Evolutionary conservation across 2,329 filamentous ascomycete species (phyloP).

Genomic region (Calonectria leucothoes): DNA sequence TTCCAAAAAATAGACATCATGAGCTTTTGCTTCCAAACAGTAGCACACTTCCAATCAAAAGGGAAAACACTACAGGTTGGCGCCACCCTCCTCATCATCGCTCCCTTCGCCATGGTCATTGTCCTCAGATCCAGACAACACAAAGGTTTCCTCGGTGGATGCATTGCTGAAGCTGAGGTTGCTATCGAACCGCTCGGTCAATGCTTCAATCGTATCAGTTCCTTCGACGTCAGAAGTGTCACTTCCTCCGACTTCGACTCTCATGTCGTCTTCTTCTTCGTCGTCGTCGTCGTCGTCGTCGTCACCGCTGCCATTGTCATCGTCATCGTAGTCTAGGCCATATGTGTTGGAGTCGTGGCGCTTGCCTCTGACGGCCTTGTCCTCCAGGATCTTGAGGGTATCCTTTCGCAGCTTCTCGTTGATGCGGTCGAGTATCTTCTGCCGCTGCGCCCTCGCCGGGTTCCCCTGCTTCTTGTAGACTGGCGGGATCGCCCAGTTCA

Average conservation of each 20-base stretch:
- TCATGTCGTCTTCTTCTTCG: constrained; percentile 16
- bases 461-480: constrained; percentile 29
- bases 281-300: background rate
- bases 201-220: background rate
- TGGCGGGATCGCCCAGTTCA: constrained; percentile 52
- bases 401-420: constrained; percentile 42
- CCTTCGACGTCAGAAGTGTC: constrained; percentile 25
- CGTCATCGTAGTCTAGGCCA: constrained; percentile 11
- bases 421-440: constrained; percentile 42
- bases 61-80: constrained; percentile 5
- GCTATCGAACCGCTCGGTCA: constrained; percentile 24
- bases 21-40: background rate
- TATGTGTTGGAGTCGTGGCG: constrained; percentile 48
- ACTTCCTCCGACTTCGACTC: constrained; percentile 18
- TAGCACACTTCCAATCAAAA: background rate
- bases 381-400: constrained; percentile 40
- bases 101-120: constrained; percentile 33
- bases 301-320: background rate
- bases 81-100: constrained; percentile 35
- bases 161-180: constrained; percentile 17
- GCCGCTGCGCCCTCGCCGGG: constrained; percentile 18
- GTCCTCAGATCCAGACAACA: constrained; percentile 26
- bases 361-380: constrained; percentile 42
- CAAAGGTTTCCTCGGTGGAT: background rate
- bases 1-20: background rate